These are phyloP conservation scores for Nakazawaea sp. DNA, from an alignment of 805 yeast genomes.

Conservation along the genomic window DNA sequence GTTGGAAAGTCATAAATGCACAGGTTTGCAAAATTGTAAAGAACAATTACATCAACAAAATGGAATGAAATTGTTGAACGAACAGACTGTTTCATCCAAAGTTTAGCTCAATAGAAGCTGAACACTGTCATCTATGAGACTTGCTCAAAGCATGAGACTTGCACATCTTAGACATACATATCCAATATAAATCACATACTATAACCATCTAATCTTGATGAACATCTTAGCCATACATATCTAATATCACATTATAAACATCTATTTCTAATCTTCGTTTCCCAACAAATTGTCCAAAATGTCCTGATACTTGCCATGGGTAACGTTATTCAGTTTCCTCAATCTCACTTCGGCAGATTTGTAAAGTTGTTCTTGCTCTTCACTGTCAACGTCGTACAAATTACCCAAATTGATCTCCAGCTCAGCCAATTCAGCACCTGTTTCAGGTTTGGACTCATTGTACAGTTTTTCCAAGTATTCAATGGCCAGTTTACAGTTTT, in stretches of 20 bases:
- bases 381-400: slow-evolving; percentile 54
- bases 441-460: slow-evolving; percentile 67
- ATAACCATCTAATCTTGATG: too few relatives aligned
- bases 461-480: slow-evolving; percentile 51
- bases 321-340: slow-evolving; percentile 69
- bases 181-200: too few relatives aligned
- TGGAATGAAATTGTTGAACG: slow-evolving; percentile 75
- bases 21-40: slow-evolving; percentile 73
- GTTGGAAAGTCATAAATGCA: slow-evolving; percentile 77
- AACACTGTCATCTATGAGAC: too few relatives aligned
- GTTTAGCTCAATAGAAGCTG: too few relatives aligned
- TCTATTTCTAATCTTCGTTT: slow-evolving; percentile 2
- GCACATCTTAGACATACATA: too few relatives aligned
- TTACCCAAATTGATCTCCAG: slow-evolving; percentile 78
- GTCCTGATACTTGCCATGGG: slow-evolving; percentile 67
- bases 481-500: slow-evolving; percentile 46
- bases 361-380: slow-evolving; percentile 63
- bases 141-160: too few relatives aligned
- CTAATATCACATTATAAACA: too few relatives aligned
- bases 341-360: slow-evolving; percentile 62
- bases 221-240: too few relatives aligned
- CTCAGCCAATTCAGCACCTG: slow-evolving; percentile 83
- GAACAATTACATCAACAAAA: slow-evolving; percentile 78
- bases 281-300: slow-evolving; percentile 47
- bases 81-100: slow-evolving; percentile 74